Evolutionary conservation across 2,329 filamentous ascomycete species (phyloP), one percentile per base, ranked within the genome.

Genomic region (Arthrobotrys musiformis): DNA sequence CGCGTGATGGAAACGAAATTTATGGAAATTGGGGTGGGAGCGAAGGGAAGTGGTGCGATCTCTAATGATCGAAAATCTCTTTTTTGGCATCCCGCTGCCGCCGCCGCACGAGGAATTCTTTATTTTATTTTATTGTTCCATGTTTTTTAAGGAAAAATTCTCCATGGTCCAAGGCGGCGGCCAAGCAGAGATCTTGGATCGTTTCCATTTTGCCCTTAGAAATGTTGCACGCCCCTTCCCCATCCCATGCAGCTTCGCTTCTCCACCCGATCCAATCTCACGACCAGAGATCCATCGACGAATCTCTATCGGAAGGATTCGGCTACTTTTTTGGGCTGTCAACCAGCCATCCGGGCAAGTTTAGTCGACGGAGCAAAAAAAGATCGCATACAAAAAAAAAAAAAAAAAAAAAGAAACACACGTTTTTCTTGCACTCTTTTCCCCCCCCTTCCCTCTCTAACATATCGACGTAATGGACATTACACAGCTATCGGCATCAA

Each of bases 261-360:
- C 61, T 60, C 69, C 60, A 66, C 63, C 70, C 70, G 70, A 75
- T 75, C 63, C 56, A 69, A 75, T 75, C 62, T 75, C 58, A 58
- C 61, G 44, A 56, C 54, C 28, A 56, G 63, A 75, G 70, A 75
- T 75, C 70, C 42, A 63, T 64, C 30, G 19, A 69, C 35, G 22
- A 69, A 64, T 64, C 54, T 75, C 58, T 62, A 56, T 75, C 63
- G 63, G 63, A 69, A 75, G 63, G 70, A 75, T 75, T 75, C 70
- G 70, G 70, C 70, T 75, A 75, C 70, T 69, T 75, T 74, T n/a
- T 69, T 68, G 11, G 64, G 64, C 63, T 63, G 63, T 68, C 52
- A 64, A 40, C 63, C 22, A 37, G 50, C 35, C 28, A 73, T 67
- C 52, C n/a, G 26, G 70, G 70, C 63, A 75, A 64, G 63, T 75